A percentile compares a stretch with the other conserved stretches of the same genome.
These are phyloP conservation scores for Raffaelea albimanens DNA, from an alignment of 2,329 filamentous ascomycete species.

Conservation along the genomic window DNA sequence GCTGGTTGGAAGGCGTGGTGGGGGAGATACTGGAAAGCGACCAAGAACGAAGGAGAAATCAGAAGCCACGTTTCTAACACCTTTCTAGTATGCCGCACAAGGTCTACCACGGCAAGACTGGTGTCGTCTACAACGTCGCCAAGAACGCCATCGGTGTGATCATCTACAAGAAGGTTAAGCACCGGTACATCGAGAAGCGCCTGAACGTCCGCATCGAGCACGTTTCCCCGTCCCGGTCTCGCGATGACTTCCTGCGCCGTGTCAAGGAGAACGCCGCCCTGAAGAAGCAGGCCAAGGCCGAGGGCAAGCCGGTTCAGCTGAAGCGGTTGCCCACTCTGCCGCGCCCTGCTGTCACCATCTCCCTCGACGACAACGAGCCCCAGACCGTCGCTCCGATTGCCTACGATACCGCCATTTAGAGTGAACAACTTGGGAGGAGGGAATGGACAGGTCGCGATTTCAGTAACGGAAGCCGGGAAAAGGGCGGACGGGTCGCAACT, in stretches of 20 bases:
- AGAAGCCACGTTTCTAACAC: too few relatives aligned
- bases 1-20: too few relatives aligned
- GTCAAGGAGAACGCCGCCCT: conserved; percentile 94
- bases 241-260: conserved; percentile 91
- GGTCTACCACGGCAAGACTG: conserved; percentile 99
- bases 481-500: neutral
- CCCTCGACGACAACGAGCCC: conserved; percentile 18
- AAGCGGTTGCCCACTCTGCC: conserved; percentile 83
- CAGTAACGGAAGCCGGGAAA: too few relatives aligned
- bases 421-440: neutral
- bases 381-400: conserved; percentile 38
- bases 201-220: conserved; percentile 99
- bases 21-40: too few relatives aligned
- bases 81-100: conserved; percentile 85
- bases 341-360: conserved; percentile 60
- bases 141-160: conserved; percentile 97
- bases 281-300: conserved; percentile 86
- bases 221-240: conserved; percentile 85
- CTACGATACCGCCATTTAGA: conserved; percentile 97
- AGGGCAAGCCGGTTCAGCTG: conserved; percentile 78
- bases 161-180: conserved; percentile 98
- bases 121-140: conserved; percentile 97
- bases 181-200: conserved; percentile 99
- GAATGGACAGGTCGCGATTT: too few relatives aligned
- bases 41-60: too few relatives aligned